Conservation (phyloP, 352 stramenopile species). For the Halophytophthora batemanensis region DNA sequence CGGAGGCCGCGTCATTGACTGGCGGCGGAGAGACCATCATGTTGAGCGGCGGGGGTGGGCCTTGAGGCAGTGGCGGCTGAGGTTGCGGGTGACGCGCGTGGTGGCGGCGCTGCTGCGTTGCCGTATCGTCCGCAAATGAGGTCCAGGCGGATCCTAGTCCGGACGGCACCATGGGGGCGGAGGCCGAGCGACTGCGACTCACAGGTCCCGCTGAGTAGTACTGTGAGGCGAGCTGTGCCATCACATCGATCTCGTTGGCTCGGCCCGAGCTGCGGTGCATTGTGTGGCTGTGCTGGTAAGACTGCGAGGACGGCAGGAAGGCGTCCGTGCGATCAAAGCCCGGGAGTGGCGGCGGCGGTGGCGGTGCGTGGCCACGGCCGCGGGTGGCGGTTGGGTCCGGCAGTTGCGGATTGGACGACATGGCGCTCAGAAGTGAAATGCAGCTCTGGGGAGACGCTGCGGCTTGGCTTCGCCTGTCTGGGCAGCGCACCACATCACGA, state of each 20-base stretch:
- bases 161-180: conserved; percentile 64
- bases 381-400: conserved; percentile 10
- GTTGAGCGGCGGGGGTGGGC: conserved; percentile 44
- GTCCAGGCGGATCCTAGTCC: conserved; percentile 55
- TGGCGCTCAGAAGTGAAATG: conserved; percentile 13
- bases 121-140: conserved; percentile 49
- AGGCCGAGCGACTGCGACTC: conserved; percentile 69
- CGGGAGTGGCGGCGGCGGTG: conserved; percentile 21
- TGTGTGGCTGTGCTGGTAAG: conserved; percentile 18
- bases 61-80: conserved; percentile 32
- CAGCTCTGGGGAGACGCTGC: conserved; percentile 9
- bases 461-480: conserved; percentile 1
- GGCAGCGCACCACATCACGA: background rate
- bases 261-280: conserved; percentile 19
- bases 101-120: conserved; percentile 5
- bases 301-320: conserved; percentile 25
- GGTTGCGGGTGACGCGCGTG: conserved; percentile 25
- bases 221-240: conserved; percentile 79
- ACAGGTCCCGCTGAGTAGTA: conserved; percentile 49
- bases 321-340: conserved; percentile 23
- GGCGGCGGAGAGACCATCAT: conserved; percentile 36
- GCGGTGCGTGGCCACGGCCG: background rate
- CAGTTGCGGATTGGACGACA: conserved; percentile 16
- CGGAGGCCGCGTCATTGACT: conserved; percentile 29
- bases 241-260: conserved; percentile 64